Evolutionary conservation across 148 eudicot genomes (phyloP).

Genomic region (Polygonum aviculare): DNA sequence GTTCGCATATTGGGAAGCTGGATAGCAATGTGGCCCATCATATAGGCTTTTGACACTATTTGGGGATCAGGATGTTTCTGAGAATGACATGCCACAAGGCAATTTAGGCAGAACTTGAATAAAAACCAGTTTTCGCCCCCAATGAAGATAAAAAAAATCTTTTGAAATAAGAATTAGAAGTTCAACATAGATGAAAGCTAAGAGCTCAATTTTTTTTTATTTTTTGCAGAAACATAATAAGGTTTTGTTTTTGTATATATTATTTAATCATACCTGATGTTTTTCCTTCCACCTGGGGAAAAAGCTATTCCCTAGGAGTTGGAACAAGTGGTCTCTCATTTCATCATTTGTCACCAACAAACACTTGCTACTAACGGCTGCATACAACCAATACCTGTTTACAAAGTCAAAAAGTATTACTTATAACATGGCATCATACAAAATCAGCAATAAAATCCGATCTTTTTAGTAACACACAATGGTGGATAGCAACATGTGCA

Average conservation of each 20-base stretch:
- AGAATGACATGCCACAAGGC: background rate
- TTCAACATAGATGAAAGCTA: background rate
- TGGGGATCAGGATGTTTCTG: background rate
- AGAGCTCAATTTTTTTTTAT: background rate
- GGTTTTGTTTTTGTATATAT: background rate
- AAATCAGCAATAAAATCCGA: background rate
- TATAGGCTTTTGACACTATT: background rate
- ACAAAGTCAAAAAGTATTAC: slow-evolving; percentile 2
- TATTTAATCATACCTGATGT: slow-evolving; percentile 37
- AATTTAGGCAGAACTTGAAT: background rate
- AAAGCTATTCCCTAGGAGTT: slow-evolving; percentile 61
- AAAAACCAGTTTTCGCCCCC: background rate
- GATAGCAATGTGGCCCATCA: too few species aligned
- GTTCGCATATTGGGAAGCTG: background rate
- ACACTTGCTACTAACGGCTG: slow-evolving; percentile 60
- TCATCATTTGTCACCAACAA: slow-evolving; percentile 69
- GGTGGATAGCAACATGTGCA: background rate
- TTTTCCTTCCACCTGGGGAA: slow-evolving; percentile 81
- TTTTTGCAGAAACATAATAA: background rate
- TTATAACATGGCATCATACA: background rate
- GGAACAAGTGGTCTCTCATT: slow-evolving; percentile 81
- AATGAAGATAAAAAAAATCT: background rate
- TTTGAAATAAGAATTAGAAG: background rate
- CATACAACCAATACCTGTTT: slow-evolving; percentile 68
- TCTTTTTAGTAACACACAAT: background rate